A percentile compares a stretch with the other conserved stretches of the same genome.
phyloP scores from a whole-genome alignment of 768 basidiomycete genomes.

The Cystofilobasidium capitatum region DNA sequence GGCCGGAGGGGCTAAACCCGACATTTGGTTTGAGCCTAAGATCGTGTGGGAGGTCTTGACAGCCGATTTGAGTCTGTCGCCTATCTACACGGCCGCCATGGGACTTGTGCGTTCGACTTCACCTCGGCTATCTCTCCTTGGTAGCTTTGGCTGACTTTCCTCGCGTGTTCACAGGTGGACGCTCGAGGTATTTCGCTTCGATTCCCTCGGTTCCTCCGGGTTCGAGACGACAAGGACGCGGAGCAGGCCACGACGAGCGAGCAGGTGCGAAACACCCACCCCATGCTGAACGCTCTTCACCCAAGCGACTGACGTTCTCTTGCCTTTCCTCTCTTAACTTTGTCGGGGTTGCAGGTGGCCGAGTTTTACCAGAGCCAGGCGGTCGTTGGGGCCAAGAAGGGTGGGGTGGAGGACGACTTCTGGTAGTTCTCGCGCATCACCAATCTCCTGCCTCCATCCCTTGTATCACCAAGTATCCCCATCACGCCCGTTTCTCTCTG shows the following conservation, averaged over 20 bases:
- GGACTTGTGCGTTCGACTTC: conserved; percentile 55
- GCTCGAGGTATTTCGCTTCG: conserved; percentile 88
- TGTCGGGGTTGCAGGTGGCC: conserved; percentile 52
- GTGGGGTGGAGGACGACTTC: conserved; percentile 40
- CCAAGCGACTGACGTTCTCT: conserved; percentile 6
- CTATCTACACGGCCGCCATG: conserved; percentile 80
- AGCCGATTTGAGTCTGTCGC: conserved; percentile 91
- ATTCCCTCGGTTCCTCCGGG: conserved; percentile 85
- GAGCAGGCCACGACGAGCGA: conserved; percentile 91
- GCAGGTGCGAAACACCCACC: conserved; percentile 50
- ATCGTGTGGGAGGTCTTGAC: conserved; percentile 97
- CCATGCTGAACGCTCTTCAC: not conserved
- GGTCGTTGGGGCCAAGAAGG: conserved; percentile 62
- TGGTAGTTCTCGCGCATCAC: conserved; percentile 26
- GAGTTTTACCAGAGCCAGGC: conserved; percentile 90
- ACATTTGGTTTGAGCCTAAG: conserved; percentile 95
- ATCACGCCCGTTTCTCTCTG: too few species aligned
- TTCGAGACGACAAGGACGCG: conserved; percentile 84
- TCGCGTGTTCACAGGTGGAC: conserved; percentile 41
- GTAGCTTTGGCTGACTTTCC: not conserved
- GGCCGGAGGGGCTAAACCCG: conserved; percentile 85
- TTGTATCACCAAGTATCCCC: too few species aligned
- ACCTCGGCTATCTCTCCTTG: not conserved
- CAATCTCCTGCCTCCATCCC: too few species aligned
- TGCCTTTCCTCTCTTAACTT: conserved; percentile 7